Evolutionary conservation across 2,329 filamentous ascomycete species (phyloP), one percentile per base, ranked within the genome.

Genomic region (Cladophialophora yegresii): DNA sequence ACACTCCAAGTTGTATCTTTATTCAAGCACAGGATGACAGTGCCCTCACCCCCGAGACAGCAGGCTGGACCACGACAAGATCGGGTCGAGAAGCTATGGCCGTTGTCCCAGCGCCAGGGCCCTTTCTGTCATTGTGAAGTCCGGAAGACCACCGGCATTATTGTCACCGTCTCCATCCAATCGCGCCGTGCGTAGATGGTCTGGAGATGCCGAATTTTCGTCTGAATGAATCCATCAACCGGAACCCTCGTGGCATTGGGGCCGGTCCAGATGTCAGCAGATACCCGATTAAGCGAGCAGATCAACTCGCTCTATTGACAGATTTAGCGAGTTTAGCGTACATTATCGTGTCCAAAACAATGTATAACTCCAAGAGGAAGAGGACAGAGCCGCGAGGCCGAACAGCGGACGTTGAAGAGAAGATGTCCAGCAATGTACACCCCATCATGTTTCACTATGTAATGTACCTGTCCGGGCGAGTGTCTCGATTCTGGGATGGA

Each of bases 401-500:
- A 59, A 59, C 49, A 43, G 57, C 28, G 57, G 36, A 22, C 30
- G 45, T 53, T 59, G 57, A 33, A 54, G n/a, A 36, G 23, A 53
- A 51, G 43, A 53, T 51, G 47, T 59, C 32, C 10, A 49, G 40
- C 40, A 28, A 58, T 58, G 55, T 58, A 45, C 40, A 32, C 13
- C 49, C 30, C 43, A 32, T 58, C 26, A 28, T 58, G 33, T 32
- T 58, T 58, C 43, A 49, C 30, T 32, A 47, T 47, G 55, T 58
- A 45, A 20, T 45, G 54, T 26, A 28, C 36, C 16, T 56, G 36
- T 43, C 6, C 13, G 8, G 36, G 36, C 36, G 8, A 20, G 7
- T 6, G 36, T 43, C 36, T n/a, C 36, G 2, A 6, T 16, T 43
- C 36, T 40, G 36, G 13, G 16, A 20, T 20, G 36, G 36, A 43